Conservation (phyloP, 2,329 filamentous ascomycete genomes). For the Thielaviopsis ethacetica region DNA sequence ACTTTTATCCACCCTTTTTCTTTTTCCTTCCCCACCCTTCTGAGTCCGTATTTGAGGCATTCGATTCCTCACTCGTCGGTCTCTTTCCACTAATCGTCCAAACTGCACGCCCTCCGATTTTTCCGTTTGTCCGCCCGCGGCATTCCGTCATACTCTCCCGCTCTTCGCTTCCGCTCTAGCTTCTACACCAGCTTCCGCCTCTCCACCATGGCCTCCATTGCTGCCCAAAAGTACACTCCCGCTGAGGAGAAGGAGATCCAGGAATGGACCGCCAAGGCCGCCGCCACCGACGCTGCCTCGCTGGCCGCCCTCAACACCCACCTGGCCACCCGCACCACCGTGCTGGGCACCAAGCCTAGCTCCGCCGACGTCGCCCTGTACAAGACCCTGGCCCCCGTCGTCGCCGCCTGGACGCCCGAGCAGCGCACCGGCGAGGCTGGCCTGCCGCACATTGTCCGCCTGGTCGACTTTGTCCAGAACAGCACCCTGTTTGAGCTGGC, state of each 20-base stretch:
- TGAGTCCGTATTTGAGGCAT: slow-evolving; percentile 9
- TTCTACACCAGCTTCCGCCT: slow-evolving; percentile 17
- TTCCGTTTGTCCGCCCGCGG: slow-evolving; percentile 20
- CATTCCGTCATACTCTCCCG: slow-evolving; percentile 17
- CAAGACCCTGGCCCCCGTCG: slow-evolving; percentile 56
- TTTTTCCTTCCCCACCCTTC: background rate
- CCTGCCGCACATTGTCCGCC: slow-evolving; percentile 78
- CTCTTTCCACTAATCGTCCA: slow-evolving; percentile 19
- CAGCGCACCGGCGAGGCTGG: slow-evolving; percentile 81
- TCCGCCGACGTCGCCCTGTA: slow-evolving; percentile 76
- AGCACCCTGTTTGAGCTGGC: slow-evolving; percentile 56
- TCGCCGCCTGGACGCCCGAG: slow-evolving; percentile 67
- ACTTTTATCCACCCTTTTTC: background rate
- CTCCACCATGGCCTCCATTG: slow-evolving; percentile 49
- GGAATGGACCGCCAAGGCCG: slow-evolving; percentile 56
- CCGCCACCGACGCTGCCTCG: slow-evolving; percentile 40
- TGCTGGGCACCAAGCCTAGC: slow-evolving; percentile 80
- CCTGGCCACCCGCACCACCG: slow-evolving; percentile 72
- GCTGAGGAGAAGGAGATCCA: slow-evolving; percentile 75
- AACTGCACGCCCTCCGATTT: slow-evolving; percentile 28
- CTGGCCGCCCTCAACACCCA: slow-evolving; percentile 72
- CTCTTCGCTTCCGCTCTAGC: slow-evolving; percentile 19
- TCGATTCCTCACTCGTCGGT: slow-evolving; percentile 29
- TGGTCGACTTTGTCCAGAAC: slow-evolving; percentile 91
- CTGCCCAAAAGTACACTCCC: slow-evolving; percentile 52